Conservation (phyloP, 371 early-diverging fungal genomes). For the Thermomucor indicae-seudaticae region DNA sequence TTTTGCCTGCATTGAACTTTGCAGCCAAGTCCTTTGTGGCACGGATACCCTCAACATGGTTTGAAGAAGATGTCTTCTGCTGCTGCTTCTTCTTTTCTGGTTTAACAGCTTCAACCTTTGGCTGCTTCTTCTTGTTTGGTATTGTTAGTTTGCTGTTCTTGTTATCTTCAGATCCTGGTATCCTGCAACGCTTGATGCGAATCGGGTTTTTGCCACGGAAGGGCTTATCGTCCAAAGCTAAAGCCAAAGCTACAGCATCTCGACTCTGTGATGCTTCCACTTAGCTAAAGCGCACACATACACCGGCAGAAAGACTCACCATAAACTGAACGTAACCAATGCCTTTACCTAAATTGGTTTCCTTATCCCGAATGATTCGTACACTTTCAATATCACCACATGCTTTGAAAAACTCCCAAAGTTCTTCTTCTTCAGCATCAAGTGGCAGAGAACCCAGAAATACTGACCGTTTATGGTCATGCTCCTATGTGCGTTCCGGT, state of each 20-base stretch:
- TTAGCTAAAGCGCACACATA: background rate
- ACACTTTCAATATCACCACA: conserved; percentile 85
- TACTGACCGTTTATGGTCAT: conserved; percentile 79
- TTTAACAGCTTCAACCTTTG: too few relatives aligned
- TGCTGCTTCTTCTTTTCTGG: too few relatives aligned
- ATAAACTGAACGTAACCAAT: conserved; percentile 84
- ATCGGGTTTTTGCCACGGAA: conserved; percentile 55
- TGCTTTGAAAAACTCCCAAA: conserved; percentile 81
- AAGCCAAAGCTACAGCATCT: conserved; percentile 70
- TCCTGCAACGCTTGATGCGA: conserved; percentile 60
- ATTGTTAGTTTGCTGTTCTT: too few relatives aligned
- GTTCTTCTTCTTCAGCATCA: conserved; percentile 81
- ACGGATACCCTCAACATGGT: too few relatives aligned
- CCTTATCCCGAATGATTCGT: conserved; percentile 80
- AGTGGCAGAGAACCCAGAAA: conserved; percentile 92
- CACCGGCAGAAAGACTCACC: conserved; percentile 9
- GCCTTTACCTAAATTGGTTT: conserved; percentile 93
- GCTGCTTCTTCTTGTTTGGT: too few relatives aligned
- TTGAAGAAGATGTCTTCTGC: too few relatives aligned
- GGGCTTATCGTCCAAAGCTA: conserved; percentile 74
- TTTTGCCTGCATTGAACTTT: too few relatives aligned
- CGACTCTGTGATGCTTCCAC: conserved; percentile 33
- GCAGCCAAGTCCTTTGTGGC: too few relatives aligned
- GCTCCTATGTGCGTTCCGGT: conserved; percentile 26
- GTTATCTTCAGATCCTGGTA: conserved; percentile 22